Evolutionary conservation across 1,284 basidiomycete species (phyloP), one percentile per base, ranked within the genome.

Genomic region (Singerocomus inundabilis): DNA sequence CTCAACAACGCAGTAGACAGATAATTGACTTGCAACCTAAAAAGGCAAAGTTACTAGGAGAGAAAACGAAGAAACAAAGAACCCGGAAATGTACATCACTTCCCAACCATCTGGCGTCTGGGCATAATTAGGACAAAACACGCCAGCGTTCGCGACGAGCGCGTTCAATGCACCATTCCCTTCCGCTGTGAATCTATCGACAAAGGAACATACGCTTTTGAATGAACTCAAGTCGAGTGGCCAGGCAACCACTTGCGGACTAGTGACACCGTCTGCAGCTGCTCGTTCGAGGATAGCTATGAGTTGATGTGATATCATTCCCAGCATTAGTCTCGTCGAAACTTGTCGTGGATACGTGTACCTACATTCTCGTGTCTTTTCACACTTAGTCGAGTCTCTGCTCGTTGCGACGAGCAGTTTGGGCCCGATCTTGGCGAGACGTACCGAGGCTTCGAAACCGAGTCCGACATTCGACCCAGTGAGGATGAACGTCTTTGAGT

Each of bases 1-100:
- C 58, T 56, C 25, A 62, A 38, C 32, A 58, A 43, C 8, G 55
- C 57, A n/a, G 48, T 61, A 31, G 62, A 64, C 24, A 60, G 50
- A 36, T 62, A 62, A 41, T 64, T 61, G 12, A 64, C 64, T 44
- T 64, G 62, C 4, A 64, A 36, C 43, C 62, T 64, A 32, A 31
- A 42, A n/a, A 26, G 15, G 18, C 13, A 44, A 37, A n/a, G 31
- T 28, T 11, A 35, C 2, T 31, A 21, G 15, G 25, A 25, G 16
- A n/a, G 12, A 7, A 36, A 9, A 9, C 15, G 11, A 26, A 10
- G 25, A 26, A 29, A 21, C 13, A 10, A 25, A 13, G 25, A 10
- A 37, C 35, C 11, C 13, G 16, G 8, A 47, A 15, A 16, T 13
- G 52, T n/a, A 64, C 63, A 48, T 56, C 11, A 44, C 18, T 47